phyloP scores from a whole-genome alignment of 2,329 filamentous ascomycete species.

The Stachybotrys chartarum region DNA sequence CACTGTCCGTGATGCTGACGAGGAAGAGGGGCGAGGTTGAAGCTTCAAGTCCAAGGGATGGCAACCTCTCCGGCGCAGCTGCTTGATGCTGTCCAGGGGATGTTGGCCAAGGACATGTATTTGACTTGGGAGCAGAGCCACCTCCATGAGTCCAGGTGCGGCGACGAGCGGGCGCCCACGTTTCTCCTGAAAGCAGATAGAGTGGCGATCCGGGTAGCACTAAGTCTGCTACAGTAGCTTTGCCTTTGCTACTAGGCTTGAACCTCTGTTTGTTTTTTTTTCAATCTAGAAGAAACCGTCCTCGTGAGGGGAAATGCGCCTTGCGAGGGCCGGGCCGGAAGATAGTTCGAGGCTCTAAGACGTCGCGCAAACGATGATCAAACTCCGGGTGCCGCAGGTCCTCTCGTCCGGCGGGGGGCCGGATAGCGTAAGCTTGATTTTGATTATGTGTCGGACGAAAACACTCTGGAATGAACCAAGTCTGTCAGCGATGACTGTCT shows the following conservation, averaged over 20 bases:
- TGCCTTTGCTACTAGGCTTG: too few species aligned
- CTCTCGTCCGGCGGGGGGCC: neutral
- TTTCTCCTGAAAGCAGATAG: too few species aligned
- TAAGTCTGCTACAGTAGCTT: too few species aligned
- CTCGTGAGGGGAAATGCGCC: neutral
- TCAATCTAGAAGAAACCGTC: neutral
- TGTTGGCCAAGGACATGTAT: neutral
- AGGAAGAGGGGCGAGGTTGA: neutral
- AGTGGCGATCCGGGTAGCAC: too few species aligned
- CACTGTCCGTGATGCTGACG: neutral
- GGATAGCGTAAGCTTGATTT: neutral
- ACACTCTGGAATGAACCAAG: neutral
- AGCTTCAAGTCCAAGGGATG: neutral
- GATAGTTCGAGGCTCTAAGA: neutral
- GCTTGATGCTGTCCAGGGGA: neutral
- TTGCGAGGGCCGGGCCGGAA: neutral
- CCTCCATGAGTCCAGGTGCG: neutral
- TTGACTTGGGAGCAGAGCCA: neutral
- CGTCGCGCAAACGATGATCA: neutral
- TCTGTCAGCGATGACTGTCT: too few species aligned
- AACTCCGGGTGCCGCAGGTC: neutral
- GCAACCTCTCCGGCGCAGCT: neutral
- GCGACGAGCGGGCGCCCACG: too few species aligned
- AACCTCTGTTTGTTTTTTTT: too few species aligned
- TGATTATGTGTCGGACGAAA: neutral